Evolutionary conservation across 257 asterid genomes (phyloP).

Genomic region (Parsonsia alboflavescens): DNA sequence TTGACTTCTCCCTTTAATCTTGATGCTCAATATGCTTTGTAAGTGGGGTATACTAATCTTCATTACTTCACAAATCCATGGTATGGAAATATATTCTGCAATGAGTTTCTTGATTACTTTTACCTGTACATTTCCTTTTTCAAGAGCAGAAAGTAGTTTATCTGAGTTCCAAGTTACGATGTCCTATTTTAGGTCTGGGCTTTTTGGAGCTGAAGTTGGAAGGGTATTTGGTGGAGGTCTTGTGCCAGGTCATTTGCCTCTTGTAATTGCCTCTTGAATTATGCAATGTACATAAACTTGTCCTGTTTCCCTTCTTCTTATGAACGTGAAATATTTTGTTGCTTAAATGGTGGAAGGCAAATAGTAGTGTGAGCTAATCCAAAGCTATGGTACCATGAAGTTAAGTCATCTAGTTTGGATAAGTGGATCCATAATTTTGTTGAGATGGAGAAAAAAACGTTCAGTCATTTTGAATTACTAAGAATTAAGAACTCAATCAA

Average conservation of each 20-base stretch:
- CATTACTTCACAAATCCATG: neutral
- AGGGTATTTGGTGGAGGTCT: slow-evolving; percentile 98
- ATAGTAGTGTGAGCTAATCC: neutral
- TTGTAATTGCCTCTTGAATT: neutral
- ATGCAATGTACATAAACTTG: slow-evolving; percentile 2
- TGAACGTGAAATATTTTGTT: neutral
- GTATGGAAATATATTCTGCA: neutral
- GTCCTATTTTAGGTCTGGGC: slow-evolving; percentile 51
- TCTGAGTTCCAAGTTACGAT: slow-evolving; percentile 1
- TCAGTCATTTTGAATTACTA: neutral
- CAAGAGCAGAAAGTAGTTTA: neutral
- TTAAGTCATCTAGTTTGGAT: neutral
- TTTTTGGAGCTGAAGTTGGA: slow-evolving; percentile 88
- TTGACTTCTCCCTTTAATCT: neutral
- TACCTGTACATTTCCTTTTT: neutral
- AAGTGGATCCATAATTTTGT: slow-evolving; percentile 1
- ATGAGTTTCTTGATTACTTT: neutral
- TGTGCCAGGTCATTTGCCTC: slow-evolving; percentile 61
- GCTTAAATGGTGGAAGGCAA: neutral
- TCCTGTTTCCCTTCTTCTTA: neutral
- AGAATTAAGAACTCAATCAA: neutral
- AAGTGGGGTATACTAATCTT: neutral
- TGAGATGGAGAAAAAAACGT: neutral
- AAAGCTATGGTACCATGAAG: neutral
- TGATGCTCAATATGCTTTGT: neutral